phyloP scores from a whole-genome alignment of 2,329 filamentous ascomycete genomes.

The Chrysoporthe deuterocubensis region DNA sequence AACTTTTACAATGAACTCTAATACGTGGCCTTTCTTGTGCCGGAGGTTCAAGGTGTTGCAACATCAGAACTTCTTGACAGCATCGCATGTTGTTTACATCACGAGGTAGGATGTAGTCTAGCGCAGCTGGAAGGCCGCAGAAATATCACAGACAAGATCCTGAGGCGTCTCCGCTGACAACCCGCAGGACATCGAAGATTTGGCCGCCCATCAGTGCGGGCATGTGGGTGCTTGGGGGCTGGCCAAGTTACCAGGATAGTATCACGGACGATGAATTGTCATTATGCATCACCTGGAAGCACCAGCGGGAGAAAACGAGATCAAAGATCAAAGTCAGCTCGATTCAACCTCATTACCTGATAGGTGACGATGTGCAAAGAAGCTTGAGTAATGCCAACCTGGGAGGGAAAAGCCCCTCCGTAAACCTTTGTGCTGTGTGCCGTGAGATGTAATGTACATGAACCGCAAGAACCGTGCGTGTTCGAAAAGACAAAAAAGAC shows the following conservation, averaged over 20 bases:
- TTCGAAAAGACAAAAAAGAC: background rate
- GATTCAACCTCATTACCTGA: background rate
- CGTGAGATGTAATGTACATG: background rate
- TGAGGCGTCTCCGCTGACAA: background rate
- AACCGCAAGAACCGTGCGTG: slow-evolving; percentile 3
- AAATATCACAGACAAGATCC: background rate
- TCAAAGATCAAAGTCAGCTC: background rate
- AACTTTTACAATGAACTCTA: background rate
- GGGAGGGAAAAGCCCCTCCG: background rate
- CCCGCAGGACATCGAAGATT: no score
- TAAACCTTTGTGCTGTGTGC: background rate
- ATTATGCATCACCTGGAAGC: background rate
- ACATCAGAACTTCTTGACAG: background rate
- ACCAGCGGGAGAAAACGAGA: background rate
- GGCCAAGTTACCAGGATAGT: background rate
- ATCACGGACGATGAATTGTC: background rate
- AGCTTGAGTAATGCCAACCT: background rate
- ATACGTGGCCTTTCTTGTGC: background rate
- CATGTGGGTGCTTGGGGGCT: no score
- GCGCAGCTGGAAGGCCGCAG: background rate
- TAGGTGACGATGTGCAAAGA: background rate
- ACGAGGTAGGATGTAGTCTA: background rate
- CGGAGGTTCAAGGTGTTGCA: background rate
- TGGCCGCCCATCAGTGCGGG: no score
- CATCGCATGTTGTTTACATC: background rate